Percentiles rank a stretch among this genome's conserved stretches.
Conservation (phyloP, 169 alveolate genomes). For the Theileria annulata region DNA sequence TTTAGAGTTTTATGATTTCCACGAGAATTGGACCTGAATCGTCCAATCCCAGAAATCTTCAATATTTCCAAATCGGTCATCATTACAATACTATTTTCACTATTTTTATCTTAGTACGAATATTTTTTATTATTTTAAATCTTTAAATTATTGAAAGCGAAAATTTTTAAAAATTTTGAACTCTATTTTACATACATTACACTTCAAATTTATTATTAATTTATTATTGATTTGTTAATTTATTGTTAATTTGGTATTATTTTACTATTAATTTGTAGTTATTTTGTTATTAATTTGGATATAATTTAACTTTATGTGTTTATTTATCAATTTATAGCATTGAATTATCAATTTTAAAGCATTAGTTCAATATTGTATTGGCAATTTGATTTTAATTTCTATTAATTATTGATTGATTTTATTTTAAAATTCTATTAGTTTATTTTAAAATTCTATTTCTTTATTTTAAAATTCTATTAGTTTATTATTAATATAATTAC, state of each 20-base stretch:
- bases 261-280: no score
- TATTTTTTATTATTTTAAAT: no score
- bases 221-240: no score
- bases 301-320: background rate
- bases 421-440: background rate
- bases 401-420: background rate
- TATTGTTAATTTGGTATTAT: no score
- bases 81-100: background rate
- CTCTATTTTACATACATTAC: no score
- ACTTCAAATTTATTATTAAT: background rate
- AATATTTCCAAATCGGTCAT: background rate
- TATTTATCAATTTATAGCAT: no score
- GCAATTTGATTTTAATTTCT: background rate
- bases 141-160: background rate
- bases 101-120: background rate
- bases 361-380: background rate
- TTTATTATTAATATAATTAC: no score
- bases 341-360: background rate
- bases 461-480: background rate
- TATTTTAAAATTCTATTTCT: background rate
- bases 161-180: no score
- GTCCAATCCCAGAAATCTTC: background rate
- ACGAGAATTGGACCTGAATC: background rate
- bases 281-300: background rate
- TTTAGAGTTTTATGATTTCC: background rate